Percentiles rank a stretch among this genome's conserved stretches.
Conservation (phyloP, 352 stramenopile genomes). For the Phytophthora tentaculata region DNA sequence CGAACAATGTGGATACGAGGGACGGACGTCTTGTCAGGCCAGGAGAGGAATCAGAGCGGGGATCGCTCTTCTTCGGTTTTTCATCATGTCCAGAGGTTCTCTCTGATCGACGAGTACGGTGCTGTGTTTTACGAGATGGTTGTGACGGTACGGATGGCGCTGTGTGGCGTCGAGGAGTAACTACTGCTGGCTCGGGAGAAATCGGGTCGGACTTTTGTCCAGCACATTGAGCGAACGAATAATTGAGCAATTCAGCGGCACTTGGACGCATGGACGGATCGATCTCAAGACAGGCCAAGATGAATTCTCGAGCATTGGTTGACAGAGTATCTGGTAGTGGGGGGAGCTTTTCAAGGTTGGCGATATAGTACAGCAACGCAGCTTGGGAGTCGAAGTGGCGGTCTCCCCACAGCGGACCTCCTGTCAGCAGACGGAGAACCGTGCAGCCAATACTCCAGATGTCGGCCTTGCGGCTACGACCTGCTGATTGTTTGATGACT, state of each 20-base stretch:
- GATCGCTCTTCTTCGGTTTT: conserved; percentile 2
- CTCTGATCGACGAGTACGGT: conserved; percentile 14
- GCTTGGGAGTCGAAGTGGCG: conserved; percentile 80
- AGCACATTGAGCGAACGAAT: conserved; percentile 81
- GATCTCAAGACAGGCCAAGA: conserved; percentile 58
- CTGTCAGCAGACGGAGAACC: conserved; percentile 79
- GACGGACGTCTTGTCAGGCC: conserved; percentile 18
- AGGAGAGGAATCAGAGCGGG: background rate
- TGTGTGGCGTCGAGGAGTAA: conserved; percentile 29
- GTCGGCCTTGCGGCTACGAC: conserved; percentile 75
- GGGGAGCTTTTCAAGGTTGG: conserved; percentile 52
- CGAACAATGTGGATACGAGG: conserved; percentile 21
- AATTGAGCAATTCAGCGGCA: conserved; percentile 88
- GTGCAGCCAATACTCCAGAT: conserved; percentile 88
- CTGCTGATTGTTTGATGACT: conserved; percentile 82
- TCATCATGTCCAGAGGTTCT: background rate
- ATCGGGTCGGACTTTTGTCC: conserved; percentile 22
- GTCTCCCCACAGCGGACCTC: conserved; percentile 76
- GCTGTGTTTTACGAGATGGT: background rate
- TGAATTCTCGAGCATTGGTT: conserved; percentile 49
- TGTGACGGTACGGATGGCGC: conserved; percentile 11
- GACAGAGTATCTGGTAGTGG: conserved; percentile 51
- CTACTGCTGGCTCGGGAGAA: conserved; percentile 2
- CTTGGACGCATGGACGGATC: conserved; percentile 70
- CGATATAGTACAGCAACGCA: conserved; percentile 70